Percentiles rank a stretch among this genome's conserved stretches.
phyloP scores from a whole-genome alignment of 148 eudicot genomes.

The Heliosperma pusillum region DNA sequence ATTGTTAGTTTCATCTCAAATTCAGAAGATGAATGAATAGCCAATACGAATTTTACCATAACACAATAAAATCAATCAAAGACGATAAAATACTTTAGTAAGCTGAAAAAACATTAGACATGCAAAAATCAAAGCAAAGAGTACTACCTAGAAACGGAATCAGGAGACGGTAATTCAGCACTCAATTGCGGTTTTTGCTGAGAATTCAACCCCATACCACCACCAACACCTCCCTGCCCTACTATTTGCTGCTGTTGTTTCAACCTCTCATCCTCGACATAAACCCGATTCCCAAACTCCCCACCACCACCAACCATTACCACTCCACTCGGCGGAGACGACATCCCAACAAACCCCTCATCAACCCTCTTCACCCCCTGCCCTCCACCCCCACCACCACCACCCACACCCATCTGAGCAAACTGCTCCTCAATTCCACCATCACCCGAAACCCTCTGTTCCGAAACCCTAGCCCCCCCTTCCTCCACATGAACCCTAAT shows the following conservation, averaged over 20 bases:
- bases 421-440: conserved; percentile 60
- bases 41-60: not conserved
- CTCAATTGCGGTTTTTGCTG: conserved; percentile 33
- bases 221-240: conserved; percentile 22
- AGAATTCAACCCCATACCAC: conserved; percentile 28
- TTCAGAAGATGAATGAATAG: not conserved
- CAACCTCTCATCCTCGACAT: conserved; percentile 63
- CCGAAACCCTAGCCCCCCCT: conserved; percentile 26
- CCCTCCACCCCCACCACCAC: conserved; percentile 24
- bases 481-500: conserved; percentile 62
- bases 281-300: conserved; percentile 43
- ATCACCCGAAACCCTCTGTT: conserved; percentile 17
- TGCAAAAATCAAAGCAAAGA: not conserved
- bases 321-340: conserved; percentile 30
- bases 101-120: not conserved
- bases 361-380: conserved; percentile 28
- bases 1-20: not conserved
- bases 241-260: conserved; percentile 24
- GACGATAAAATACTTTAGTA: not conserved
- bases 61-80: not conserved
- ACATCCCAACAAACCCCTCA: conserved; percentile 33
- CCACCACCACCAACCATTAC: conserved; percentile 27
- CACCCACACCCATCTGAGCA: conserved; percentile 43
- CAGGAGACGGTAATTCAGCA: conserved; percentile 70
- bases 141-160: conserved; percentile 76